Conservation (phyloP, 805 yeast species). For the Myxozyma geophila region DNA sequence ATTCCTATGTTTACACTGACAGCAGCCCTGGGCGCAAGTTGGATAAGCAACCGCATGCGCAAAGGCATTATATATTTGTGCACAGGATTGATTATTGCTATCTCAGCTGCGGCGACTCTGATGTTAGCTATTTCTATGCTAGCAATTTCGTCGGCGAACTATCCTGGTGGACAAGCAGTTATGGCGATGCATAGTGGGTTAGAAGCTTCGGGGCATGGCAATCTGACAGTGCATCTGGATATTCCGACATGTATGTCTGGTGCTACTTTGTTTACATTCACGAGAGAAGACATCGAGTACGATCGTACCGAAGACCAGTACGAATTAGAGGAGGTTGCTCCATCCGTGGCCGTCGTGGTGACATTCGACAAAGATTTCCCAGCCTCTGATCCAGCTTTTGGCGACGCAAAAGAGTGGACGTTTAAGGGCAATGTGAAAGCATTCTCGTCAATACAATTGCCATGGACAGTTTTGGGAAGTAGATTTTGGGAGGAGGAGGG, state of each 20-base stretch:
- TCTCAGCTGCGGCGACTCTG: conserved; percentile 43
- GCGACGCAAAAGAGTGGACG: conserved; percentile 49
- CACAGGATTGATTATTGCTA: conserved; percentile 45
- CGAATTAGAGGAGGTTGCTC: conserved; percentile 51
- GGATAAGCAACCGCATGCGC: conserved; percentile 29
- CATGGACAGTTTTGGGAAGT: conserved; percentile 15
- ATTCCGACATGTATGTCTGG: conserved; percentile 89
- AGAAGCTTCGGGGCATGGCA: conserved; percentile 32
- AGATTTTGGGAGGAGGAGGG: conserved; percentile 11
- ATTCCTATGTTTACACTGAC: conserved; percentile 68
- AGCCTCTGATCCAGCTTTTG: conserved; percentile 3
- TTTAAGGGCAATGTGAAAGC: conserved; percentile 49
- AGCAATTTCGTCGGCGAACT: conserved; percentile 70
- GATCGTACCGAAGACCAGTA: conserved; percentile 72
- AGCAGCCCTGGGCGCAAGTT: conserved; percentile 63
- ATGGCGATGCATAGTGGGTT: conserved; percentile 53
- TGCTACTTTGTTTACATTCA: conserved; percentile 71
- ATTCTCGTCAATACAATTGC: conserved; percentile 47
- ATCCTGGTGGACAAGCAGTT: conserved; percentile 88
- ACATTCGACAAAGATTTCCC: conserved; percentile 43
- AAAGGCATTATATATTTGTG: conserved; percentile 41
- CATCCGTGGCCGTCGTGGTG: conserved; percentile 56
- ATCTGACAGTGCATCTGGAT: conserved; percentile 67
- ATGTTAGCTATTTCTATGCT: conserved; percentile 50
- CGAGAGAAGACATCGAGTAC: conserved; percentile 51